Base-by-base conservation (phyloP, 371 early-diverging fungal genomes). In the Dipsacomyces acuminosporus region DNA sequence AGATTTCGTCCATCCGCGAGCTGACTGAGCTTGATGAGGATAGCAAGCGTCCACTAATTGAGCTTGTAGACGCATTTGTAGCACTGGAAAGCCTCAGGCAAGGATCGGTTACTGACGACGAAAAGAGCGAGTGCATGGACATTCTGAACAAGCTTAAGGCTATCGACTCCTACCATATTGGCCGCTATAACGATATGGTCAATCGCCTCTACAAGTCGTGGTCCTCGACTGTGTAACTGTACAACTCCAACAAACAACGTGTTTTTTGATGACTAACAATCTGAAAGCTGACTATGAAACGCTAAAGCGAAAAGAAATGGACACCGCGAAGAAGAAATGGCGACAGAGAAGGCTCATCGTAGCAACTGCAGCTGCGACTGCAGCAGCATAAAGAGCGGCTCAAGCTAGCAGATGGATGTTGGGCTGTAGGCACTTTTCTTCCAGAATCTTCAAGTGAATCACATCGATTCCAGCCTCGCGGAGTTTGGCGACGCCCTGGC, bases 21-120 rank as follows among this genome's bases (percentile, higher is more conserved):
- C 73, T 96, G 40, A 46, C 85, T 8, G 93, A 93, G 19, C 40
- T 91, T 23, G 96, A 94, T 54, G 93, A 93, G 0, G 86, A 90
- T 30, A 82, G 88, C 62, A 89, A 89, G 78, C 90, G 95, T 84
- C 79, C 71, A 78, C 57, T 51, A 33, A 43, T 41, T n/a, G 62
- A 62, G 36, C 48, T 56, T 4, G 56, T 58, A 3, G 41, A 48
- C 11, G 52, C 59, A 17, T 41, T 44, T 23, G 41, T 54, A 33
- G 61, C 42, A 51, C 47, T 75, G 35, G 52, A 64, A 33, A 41
- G 51, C 21, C 52, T 62, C 41, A 56, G 66, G 18, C 61, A 72
- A 0, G 57, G 64, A 8, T 33, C 52, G 1, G 55, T 71, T 1
- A 25, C 59, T 0, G 53, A 51, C 20, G 54, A 48, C 2, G 61